Evolutionary conservation across 2,329 filamentous ascomycete species (phyloP).

Genomic region (Blastomyces silverae): DNA sequence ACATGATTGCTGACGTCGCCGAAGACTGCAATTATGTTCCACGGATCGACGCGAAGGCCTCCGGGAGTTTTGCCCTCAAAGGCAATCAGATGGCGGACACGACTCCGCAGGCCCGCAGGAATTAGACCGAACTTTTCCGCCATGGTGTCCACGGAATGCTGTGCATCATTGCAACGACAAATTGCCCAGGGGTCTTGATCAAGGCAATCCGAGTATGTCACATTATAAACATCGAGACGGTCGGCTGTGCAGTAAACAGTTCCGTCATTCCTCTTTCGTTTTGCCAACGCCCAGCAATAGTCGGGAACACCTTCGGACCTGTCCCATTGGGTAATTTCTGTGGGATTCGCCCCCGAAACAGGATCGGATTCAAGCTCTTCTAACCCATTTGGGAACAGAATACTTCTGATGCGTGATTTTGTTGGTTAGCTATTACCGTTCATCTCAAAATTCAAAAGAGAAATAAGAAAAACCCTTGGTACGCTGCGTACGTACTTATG

Average conservation of each 20-base stretch:
- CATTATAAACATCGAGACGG: not conserved
- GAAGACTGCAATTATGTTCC: not conserved
- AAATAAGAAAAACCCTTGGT: not conserved
- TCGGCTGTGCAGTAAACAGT: not conserved
- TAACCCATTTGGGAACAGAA: not conserved
- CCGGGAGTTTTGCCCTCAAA: not conserved
- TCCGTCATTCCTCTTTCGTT: not conserved
- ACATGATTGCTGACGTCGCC: not conserved
- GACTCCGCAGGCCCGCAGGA: not conserved
- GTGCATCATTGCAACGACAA: not conserved
- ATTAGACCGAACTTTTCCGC: not conserved
- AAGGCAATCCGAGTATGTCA: not conserved
- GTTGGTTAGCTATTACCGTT: not conserved
- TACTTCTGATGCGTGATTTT: not conserved
- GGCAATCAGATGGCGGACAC: not conserved
- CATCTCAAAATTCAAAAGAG: not conserved
- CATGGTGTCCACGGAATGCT: not conserved
- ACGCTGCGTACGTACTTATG: not conserved
- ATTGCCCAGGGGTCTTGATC: slow-evolving; percentile 6
- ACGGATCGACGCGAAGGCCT: not conserved
- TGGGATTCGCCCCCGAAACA: not conserved
- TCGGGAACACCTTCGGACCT: not conserved
- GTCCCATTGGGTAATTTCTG: not conserved
- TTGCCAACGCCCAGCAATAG: not conserved
- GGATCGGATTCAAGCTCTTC: not conserved